phyloP scores from a whole-genome alignment of 805 yeast species.

The Millerozyma acaciae region DNA sequence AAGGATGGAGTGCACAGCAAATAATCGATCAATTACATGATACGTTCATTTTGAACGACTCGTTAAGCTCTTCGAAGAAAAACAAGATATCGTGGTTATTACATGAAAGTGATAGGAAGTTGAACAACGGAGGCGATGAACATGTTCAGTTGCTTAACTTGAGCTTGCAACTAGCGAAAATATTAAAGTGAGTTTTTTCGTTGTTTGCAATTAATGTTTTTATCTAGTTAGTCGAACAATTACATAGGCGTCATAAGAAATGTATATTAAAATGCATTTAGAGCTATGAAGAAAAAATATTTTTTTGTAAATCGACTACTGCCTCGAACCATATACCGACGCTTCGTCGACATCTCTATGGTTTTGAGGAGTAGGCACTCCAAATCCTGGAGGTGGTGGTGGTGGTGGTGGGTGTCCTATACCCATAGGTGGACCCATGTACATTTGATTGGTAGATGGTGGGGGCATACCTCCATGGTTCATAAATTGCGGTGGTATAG shows the following conservation, averaged over 20 bases:
- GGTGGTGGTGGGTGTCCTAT: no score
- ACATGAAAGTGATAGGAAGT: constrained; percentile 69
- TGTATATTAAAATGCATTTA: no score
- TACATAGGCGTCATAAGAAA: no score
- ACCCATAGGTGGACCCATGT: constrained; percentile 14
- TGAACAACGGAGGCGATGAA: constrained; percentile 87
- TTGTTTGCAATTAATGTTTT: no score
- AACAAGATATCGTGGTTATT: constrained; percentile 59
- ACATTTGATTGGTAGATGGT: constrained; percentile 10
- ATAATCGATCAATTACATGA: constrained; percentile 71
- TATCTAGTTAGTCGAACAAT: no score
- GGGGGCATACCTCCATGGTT: constrained; percentile 7
- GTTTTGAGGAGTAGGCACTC: constrained; percentile 10
- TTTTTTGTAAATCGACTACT: no score
- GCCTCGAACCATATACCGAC: no score
- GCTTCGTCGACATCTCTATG: constrained; percentile 3
- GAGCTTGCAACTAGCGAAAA: constrained; percentile 27
- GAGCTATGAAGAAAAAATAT: no score
- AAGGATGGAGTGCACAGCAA: constrained; percentile 80
- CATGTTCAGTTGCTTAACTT: constrained; percentile 75
- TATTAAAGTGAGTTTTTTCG: no score
- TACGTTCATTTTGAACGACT: constrained; percentile 52
- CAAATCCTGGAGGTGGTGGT: constrained; percentile 11
- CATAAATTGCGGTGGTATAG: constrained; percentile 14
- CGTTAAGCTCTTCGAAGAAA: constrained; percentile 50